A percentile compares a stretch with the other conserved stretches of the same genome.
These are phyloP conservation scores for Volvox reticuliferus DNA, from an alignment of 139 green algal species.

Conservation along the genomic window DNA sequence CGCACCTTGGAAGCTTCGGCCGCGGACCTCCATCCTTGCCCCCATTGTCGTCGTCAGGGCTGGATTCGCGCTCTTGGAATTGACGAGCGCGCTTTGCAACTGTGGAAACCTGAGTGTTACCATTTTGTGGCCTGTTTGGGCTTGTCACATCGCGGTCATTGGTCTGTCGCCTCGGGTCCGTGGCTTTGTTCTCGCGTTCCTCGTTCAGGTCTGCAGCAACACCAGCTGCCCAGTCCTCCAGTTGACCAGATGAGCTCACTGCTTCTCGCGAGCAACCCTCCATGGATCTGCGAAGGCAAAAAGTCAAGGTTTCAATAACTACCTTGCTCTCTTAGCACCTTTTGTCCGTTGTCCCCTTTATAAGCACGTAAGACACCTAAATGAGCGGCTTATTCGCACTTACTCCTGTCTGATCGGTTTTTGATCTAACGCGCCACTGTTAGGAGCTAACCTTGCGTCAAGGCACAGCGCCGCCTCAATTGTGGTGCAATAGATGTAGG, in stretches of 20 bases:
- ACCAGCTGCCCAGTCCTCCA: constrained; percentile 23
- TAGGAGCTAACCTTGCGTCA: not conserved
- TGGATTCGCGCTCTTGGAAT: not conserved
- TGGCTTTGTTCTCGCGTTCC: constrained; percentile 18
- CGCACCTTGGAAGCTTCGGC: constrained; percentile 31
- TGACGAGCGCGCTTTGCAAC: not conserved
- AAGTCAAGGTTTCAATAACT: constrained; percentile 4
- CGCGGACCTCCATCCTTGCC: not conserved
- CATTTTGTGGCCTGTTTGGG: not conserved
- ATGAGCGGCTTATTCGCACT: not conserved
- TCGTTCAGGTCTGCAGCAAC: constrained; percentile 5
- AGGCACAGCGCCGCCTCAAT: not conserved
- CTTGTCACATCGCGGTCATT: not conserved
- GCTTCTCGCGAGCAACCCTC: not conserved
- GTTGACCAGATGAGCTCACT: constrained; percentile 26
- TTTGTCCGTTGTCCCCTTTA: constrained; percentile 4
- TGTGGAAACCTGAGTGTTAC: not conserved
- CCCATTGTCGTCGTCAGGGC: constrained; percentile 20
- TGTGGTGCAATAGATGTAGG: not conserved
- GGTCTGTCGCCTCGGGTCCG: not conserved
- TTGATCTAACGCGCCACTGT: constrained; percentile 4
- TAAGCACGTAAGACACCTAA: not conserved
- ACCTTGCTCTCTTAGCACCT: not conserved
- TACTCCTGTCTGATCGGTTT: not conserved
- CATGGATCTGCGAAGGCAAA: not conserved